These are phyloP conservation scores for Oemleria cerasiformis DNA, from an alignment of 306 rosid genomes.

Conservation along the genomic window DNA sequence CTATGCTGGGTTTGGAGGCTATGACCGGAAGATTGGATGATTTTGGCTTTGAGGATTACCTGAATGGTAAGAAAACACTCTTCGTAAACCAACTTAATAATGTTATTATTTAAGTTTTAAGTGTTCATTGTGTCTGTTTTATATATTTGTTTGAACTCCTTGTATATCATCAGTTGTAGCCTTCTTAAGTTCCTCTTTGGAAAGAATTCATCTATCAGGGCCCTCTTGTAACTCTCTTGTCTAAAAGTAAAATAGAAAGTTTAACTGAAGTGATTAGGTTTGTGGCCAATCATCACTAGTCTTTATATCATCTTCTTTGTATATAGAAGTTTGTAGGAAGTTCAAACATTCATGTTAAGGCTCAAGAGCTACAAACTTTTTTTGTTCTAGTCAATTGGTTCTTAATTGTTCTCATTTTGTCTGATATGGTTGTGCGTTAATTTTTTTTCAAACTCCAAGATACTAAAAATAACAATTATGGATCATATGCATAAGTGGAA, in stretches of 20 bases:
- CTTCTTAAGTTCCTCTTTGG: neutral
- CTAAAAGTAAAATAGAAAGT: neutral
- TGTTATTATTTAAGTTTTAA: neutral
- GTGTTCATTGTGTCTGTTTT: neutral
- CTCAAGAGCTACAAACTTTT: neutral
- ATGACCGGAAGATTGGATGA: slow-evolving; percentile 62
- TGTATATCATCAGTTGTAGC: neutral
- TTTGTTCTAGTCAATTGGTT: neutral
- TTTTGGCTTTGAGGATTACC: slow-evolving; percentile 76
- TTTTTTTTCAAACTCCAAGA: neutral
- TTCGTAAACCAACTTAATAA: neutral
- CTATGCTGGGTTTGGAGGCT: slow-evolving; percentile 75
- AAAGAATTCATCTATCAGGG: neutral
- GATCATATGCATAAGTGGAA: neutral
- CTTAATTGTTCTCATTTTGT: neutral
- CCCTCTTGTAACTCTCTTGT: neutral
- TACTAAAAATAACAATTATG: slow-evolving; percentile 2
- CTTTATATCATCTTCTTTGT: no score
- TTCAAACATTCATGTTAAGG: neutral
- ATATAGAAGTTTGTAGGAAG: no score
- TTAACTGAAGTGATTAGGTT: no score
- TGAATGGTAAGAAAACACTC: slow-evolving; percentile 55
- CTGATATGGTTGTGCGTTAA: neutral
- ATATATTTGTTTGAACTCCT: neutral
- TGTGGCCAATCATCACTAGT: no score